Evolutionary conservation across 148 eudicot genomes (phyloP).

Genomic region (Euryodendron excelsum): DNA sequence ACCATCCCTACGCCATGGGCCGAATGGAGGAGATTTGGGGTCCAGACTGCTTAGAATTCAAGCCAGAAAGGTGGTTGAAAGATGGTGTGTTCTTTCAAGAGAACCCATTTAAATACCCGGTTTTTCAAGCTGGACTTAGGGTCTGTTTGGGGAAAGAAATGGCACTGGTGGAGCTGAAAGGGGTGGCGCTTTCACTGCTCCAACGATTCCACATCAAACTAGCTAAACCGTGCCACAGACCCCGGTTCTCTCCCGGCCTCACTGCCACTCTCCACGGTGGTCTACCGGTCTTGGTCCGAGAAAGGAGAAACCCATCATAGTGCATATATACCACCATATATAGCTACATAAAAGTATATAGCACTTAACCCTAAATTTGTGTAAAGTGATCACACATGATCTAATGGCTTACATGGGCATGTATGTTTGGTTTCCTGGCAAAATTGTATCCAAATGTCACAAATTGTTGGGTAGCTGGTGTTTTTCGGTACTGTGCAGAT

Average conservation of each 20-base stretch:
- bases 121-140: conserved; percentile 72
- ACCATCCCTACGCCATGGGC: conserved; percentile 80
- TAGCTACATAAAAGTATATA: too few relatives aligned
- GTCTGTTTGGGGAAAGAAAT: conserved; percentile 76
- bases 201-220: conserved; percentile 39
- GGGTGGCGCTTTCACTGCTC: conserved; percentile 40
- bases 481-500: not conserved
- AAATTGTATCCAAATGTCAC: not conserved
- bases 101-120: conserved; percentile 57
- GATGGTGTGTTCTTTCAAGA: conserved; percentile 46
- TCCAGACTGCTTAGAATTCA: conserved; percentile 53
- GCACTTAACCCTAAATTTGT: not conserved
- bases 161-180: conserved; percentile 61
- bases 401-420: not conserved
- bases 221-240: not conserved
- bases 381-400: not conserved
- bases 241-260: conserved; percentile 63
- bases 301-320: conserved; percentile 15
- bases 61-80: conserved; percentile 71
- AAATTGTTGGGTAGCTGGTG: not conserved
- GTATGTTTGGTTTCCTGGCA: not conserved
- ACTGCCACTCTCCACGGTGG: conserved; percentile 60
- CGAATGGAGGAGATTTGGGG: conserved; percentile 77
- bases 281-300: conserved; percentile 34
- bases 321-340: too few relatives aligned